Evolutionary conservation across 768 basidiomycete genomes (phyloP), one percentile per base, ranked within the genome.

Genomic region (Rhodosporidiobolus sp.): DNA sequence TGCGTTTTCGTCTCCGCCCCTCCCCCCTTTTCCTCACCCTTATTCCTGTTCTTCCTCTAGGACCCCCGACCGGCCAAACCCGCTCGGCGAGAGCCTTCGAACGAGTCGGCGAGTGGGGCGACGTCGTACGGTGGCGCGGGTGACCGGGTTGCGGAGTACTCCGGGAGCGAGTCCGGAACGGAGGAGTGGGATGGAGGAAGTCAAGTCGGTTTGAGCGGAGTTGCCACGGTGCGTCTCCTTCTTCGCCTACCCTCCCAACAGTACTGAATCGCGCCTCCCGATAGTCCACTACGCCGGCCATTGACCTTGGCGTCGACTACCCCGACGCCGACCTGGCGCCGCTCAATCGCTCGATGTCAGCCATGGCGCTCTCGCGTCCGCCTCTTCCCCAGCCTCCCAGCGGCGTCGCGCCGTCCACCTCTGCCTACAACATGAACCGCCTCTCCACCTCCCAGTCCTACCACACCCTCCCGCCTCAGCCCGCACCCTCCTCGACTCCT

Each of bases 271-370:
- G 24, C 3, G 16, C 14, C 17, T n/a, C 50, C 10, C 22, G 22
- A n/a, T 30, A 53, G 55, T 45, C 65, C 16, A 26, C 20, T 20
- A 49, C 57, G 16, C 49, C 67, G 0, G 45, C 66, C 3, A 52
- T 58, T 19, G 70, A 69, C 43, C 59, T 70, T 16, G 59, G 55
- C 8, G 38, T 67, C 32, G 70, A 75, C 45, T 75, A 75, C 28
- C 74, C 74, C 9, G 74, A 75, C 35, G 16, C 74, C 24, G 74
- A 75, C 38, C 50, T 75, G 46, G 65, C 62, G 0, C 70, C 70
- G 16, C 62, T 76, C 45, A 61, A 68, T 2, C 50, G 54, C 35
- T 72, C 74, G 0, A 63, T 76, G 52, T 76, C 74, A 22, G 32
- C 67, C 26, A 56, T 76, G 32, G 48, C 61, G 20, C 11, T 76